phyloP scores from a whole-genome alignment of 495 filamentous ascomycete genomes.

The Aspergillus egyptiacus region DNA sequence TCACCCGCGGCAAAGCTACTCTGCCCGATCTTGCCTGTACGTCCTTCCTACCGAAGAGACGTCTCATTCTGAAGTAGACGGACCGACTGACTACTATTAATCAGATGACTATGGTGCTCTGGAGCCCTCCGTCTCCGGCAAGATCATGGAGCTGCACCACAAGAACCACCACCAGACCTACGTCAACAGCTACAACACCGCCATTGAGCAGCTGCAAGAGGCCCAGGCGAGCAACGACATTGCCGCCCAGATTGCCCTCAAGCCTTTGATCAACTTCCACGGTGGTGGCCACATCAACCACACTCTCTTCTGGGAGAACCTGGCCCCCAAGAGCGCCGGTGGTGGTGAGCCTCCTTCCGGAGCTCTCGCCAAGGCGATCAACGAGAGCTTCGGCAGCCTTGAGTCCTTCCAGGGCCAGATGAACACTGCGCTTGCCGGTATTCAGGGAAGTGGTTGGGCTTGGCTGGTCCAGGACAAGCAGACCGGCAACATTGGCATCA shows the following conservation, averaged over 20 bases:
- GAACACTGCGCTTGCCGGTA: constrained; percentile 70
- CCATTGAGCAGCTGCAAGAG: constrained; percentile 52
- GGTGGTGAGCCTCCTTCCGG: constrained; percentile 74
- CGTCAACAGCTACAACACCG: constrained; percentile 60
- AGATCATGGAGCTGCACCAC: constrained; percentile 95
- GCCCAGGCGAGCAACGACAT: constrained; percentile 49
- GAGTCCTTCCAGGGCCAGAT: constrained; percentile 71
- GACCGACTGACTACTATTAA: constrained; percentile 11
- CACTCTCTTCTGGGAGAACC: constrained; percentile 88
- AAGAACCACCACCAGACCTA: constrained; percentile 67
- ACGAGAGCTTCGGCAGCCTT: constrained; percentile 67
- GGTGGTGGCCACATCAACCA: constrained; percentile 94
- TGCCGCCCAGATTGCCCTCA: constrained; percentile 67
- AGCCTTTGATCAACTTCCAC: constrained; percentile 92
- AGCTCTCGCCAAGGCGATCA: constrained; percentile 62
- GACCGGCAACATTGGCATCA: constrained; percentile 66
- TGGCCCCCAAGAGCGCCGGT: constrained; percentile 63
- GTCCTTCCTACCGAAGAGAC: constrained; percentile 20
- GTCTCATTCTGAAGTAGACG: neutral
- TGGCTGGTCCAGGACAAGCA: constrained; percentile 87
- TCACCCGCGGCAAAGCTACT: constrained; percentile 80
- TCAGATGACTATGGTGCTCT: constrained; percentile 84
- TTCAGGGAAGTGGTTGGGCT: constrained; percentile 93
- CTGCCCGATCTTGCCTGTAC: constrained; percentile 91
- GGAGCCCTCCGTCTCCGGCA: constrained; percentile 88